Evolutionary conservation across 2,329 filamentous ascomycete genomes (phyloP).

Genomic region (Claviceps arundinis): DNA sequence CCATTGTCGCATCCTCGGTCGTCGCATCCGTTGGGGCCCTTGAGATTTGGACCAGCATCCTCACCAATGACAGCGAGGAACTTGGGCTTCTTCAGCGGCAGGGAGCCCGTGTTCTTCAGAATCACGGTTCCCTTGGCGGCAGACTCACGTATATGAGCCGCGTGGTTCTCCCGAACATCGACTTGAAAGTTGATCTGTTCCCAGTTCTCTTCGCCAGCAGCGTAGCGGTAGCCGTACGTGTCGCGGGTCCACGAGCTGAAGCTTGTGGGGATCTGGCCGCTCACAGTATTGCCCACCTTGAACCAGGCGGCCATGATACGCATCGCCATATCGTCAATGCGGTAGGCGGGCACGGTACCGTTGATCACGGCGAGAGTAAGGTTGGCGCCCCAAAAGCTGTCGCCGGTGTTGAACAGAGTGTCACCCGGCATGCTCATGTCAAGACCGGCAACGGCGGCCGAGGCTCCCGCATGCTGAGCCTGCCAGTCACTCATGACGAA

Average conservation of each 20-base stretch:
- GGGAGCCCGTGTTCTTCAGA: slow-evolving; percentile 66
- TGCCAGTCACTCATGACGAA: slow-evolving; percentile 74
- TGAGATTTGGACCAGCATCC: slow-evolving; percentile 63
- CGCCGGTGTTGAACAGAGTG: slow-evolving; percentile 58
- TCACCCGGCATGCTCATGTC: slow-evolving; percentile 91
- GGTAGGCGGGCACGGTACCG: slow-evolving; percentile 75
- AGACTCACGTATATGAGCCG: slow-evolving; percentile 56
- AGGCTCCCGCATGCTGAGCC: slow-evolving; percentile 57
- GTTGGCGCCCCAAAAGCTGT: slow-evolving; percentile 73
- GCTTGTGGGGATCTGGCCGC: slow-evolving; percentile 46
- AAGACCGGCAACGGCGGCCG: slow-evolving; percentile 56
- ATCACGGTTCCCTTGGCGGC: slow-evolving; percentile 74
- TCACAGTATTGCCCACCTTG: slow-evolving; percentile 46
- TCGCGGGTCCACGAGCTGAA: slow-evolving; percentile 80
- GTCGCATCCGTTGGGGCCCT: slow-evolving; percentile 65
- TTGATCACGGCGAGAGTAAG: slow-evolving; percentile 79
- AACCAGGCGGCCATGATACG: slow-evolving; percentile 64
- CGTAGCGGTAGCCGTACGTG: slow-evolving; percentile 58
- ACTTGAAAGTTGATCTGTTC: slow-evolving; percentile 67
- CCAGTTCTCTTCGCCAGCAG: slow-evolving; percentile 44
- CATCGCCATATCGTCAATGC: slow-evolving; percentile 83
- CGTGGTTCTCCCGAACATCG: slow-evolving; percentile 70
- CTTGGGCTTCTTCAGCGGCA: slow-evolving; percentile 69
- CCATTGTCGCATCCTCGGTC: slow-evolving; percentile 51
- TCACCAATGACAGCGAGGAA: slow-evolving; percentile 69